phyloP scores from a whole-genome alignment of 495 filamentous ascomycete species.

The Podospora pseudocomata region DNA sequence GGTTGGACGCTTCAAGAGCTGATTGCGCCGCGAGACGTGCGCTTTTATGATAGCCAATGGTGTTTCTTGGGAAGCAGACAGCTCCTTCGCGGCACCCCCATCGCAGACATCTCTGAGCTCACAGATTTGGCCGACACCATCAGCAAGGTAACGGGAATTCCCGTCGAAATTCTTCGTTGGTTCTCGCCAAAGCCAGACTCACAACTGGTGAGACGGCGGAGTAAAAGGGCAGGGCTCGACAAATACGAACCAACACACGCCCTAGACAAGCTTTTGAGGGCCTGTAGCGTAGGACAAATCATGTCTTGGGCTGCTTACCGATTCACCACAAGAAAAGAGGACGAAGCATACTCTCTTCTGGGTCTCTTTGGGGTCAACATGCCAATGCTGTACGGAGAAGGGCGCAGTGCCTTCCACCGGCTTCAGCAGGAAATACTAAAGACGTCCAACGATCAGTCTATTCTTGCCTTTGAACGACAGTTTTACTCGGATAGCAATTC shows the following conservation, averaged over 20 bases:
- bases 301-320: constrained; percentile 16
- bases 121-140: neutral
- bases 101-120: neutral
- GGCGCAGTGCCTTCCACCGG: constrained; percentile 13
- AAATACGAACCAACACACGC: neutral
- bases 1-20: constrained; percentile 8
- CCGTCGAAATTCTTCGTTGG: constrained; percentile 2
- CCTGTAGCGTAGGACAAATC: constrained; percentile 4
- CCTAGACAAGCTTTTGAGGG: neutral
- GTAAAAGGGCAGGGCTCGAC: neutral
- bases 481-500: neutral
- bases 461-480: constrained; percentile 6
- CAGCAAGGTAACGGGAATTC: neutral
- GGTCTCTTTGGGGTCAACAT: constrained; percentile 19
- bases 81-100: neutral
- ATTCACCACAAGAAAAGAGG: constrained; percentile 12
- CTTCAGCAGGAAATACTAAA: constrained; percentile 17
- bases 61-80: neutral
- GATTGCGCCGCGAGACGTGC: neutral
- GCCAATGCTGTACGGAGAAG: constrained; percentile 21
- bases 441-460: constrained; percentile 12
- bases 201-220: neutral
- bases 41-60: constrained; percentile 9
- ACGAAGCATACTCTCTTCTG: constrained; percentile 16
- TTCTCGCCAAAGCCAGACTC: neutral